Percentiles rank a stretch among this genome's conserved stretches.
phyloP scores from a whole-genome alignment of 1,284 basidiomycete genomes.

The Boletellus dicymbophilus region DNA sequence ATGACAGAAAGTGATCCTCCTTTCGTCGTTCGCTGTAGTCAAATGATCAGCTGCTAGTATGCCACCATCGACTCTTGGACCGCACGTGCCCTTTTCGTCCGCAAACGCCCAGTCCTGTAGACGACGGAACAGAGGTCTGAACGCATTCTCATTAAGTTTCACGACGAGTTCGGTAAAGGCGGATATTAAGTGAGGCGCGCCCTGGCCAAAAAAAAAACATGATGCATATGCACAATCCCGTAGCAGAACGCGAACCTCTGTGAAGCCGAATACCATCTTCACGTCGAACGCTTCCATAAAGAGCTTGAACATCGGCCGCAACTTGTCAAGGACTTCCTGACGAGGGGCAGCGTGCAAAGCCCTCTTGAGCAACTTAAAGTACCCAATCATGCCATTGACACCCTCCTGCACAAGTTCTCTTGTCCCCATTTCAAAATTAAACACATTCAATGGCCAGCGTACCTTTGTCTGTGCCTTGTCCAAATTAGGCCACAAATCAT shows the following conservation, averaged over 20 bases:
- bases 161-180: conserved; percentile 90
- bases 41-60: background rate
- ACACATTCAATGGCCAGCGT: conserved; percentile 7
- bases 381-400: conserved; percentile 45
- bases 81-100: conserved; percentile 49
- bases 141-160: conserved; percentile 92
- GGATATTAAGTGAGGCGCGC: conserved; percentile 56
- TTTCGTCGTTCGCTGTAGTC: conserved; percentile 38
- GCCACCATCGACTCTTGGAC: background rate
- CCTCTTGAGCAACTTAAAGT: conserved; percentile 70
- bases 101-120: conserved; percentile 96
- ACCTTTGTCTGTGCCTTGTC: conserved; percentile 39
- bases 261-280: conserved; percentile 33
- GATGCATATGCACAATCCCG: background rate
- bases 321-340: conserved; percentile 64
- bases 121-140: conserved; percentile 91
- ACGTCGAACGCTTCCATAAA: conserved; percentile 83
- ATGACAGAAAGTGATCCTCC: conserved; percentile 72
- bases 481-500: conserved; percentile 53
- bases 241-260: conserved; percentile 33
- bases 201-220: conserved; percentile 34
- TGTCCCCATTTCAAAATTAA: conserved; percentile 1
- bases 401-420: conserved; percentile 14
- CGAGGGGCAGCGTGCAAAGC: conserved; percentile 68
- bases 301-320: conserved; percentile 78